A percentile compares a stretch with the other conserved stretches of the same genome.
These are phyloP conservation scores for Dioscorea zingiberensis DNA, from an alignment of 106 monocot genomes.

Conservation along the genomic window DNA sequence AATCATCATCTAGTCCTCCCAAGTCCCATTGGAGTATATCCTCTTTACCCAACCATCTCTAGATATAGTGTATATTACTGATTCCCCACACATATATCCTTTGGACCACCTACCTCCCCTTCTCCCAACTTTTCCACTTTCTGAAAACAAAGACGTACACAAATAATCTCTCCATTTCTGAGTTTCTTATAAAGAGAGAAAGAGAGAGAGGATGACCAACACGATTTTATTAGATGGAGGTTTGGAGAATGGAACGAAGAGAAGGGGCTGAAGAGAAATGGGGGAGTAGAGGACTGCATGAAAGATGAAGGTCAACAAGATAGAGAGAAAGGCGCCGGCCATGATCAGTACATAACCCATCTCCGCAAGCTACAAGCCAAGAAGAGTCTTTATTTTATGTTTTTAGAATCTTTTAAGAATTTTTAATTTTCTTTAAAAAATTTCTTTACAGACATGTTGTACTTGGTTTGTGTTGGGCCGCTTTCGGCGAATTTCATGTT, in stretches of 20 bases:
- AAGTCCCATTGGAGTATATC: slow-evolving; percentile 37
- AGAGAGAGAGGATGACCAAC: slow-evolving; percentile 9
- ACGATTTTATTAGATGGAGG: slow-evolving; percentile 30
- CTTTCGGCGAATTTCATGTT: no score
- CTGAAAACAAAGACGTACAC: slow-evolving; percentile 6
- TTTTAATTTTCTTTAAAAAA: no score
- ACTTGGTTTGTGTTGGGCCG: no score
- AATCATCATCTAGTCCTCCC: slow-evolving; percentile 49
- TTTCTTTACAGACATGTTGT: no score
- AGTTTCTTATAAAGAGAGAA: neutral
- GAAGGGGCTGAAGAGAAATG: slow-evolving; percentile 40
- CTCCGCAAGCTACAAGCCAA: no score
- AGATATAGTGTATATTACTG: slow-evolving; percentile 40
- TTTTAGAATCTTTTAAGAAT: no score
- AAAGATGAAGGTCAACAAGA: slow-evolving; percentile 17
- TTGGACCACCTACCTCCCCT: slow-evolving; percentile 51
- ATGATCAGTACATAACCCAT: slow-evolving; percentile 12
- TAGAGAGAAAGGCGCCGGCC: slow-evolving; percentile 11
- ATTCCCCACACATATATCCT: slow-evolving; percentile 35
- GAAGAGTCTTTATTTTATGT: no score
- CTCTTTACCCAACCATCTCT: slow-evolving; percentile 73
- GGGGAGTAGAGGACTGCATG: slow-evolving; percentile 43
- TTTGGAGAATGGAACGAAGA: slow-evolving; percentile 13
- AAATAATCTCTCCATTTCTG: neutral
- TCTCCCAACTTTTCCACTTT: no score